Evolutionary conservation across 2,329 filamentous ascomycete genomes (phyloP).

Genomic region (Ambrosiella xylebori): DNA sequence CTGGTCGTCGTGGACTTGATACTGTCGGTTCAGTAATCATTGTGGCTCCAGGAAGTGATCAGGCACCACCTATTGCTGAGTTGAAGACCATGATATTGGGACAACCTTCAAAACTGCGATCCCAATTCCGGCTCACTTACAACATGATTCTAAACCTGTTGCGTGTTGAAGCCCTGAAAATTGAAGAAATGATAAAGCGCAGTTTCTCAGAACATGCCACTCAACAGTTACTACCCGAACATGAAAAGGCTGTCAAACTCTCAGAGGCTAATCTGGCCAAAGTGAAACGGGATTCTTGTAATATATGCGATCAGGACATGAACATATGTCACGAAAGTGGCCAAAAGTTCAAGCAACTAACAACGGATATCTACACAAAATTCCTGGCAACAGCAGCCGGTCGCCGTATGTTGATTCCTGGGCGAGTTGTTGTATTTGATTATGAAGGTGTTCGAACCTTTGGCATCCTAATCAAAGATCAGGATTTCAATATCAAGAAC

Average conservation of each 20-base stretch:
- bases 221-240: constrained; percentile 81
- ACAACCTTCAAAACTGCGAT: constrained; percentile 84
- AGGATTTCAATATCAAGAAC: constrained; percentile 37
- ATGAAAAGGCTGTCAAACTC: constrained; percentile 83
- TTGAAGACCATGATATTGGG: constrained; percentile 90
- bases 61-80: constrained; percentile 71
- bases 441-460: constrained; percentile 69
- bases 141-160: constrained; percentile 98
- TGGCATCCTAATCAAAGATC: constrained; percentile 65
- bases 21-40: constrained; percentile 89
- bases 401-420: constrained; percentile 57
- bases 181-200: constrained; percentile 99
- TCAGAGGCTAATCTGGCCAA: constrained; percentile 85
- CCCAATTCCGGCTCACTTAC: constrained; percentile 92
- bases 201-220: constrained; percentile 98
- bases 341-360: constrained; percentile 65
- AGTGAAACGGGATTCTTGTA: constrained; percentile 70
- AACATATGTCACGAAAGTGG: constrained; percentile 67
- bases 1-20: constrained; percentile 82
- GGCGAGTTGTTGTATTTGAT: constrained; percentile 68
- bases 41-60: constrained; percentile 63
- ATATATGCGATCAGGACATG: constrained; percentile 64
- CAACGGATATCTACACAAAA: constrained; percentile 59
- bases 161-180: constrained; percentile 89
- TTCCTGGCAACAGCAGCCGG: constrained; percentile 69